A percentile compares a stretch with the other conserved stretches of the same genome.
Conservation (phyloP, 371 early-diverging fungal species). For the Zychaea mexicana region DNA sequence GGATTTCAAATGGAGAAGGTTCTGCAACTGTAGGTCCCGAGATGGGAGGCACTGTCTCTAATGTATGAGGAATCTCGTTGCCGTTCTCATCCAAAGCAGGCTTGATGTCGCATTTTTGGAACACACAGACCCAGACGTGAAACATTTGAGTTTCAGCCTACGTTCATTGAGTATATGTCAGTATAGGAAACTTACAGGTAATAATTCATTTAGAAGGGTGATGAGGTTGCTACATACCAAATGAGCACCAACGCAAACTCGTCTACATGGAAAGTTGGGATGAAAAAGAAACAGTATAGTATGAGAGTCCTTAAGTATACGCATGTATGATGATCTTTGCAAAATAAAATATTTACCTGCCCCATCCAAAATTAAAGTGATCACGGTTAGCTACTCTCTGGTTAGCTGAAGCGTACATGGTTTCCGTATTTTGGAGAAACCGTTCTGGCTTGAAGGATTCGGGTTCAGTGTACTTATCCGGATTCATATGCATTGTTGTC, state of each 20-base stretch:
- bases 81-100: slow-evolving; percentile 9
- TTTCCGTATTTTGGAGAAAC: slow-evolving; percentile 2
- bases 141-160: slow-evolving; percentile 13
- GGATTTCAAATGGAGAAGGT: background rate
- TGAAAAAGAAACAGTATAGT: background rate
- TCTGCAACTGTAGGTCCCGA: background rate
- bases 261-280: background rate
- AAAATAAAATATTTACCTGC: background rate
- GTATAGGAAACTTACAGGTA: no score
- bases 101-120: slow-evolving; percentile 10
- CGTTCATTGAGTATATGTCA: background rate
- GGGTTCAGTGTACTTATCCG: slow-evolving; percentile 9
- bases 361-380: slow-evolving; percentile 25
- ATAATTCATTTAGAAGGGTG: background rate
- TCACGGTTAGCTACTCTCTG: slow-evolving; percentile 9
- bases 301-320: background rate
- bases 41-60: background rate
- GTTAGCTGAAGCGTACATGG: slow-evolving; percentile 12
- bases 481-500: slow-evolving; percentile 16
- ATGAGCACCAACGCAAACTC: slow-evolving; percentile 7
- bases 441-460: slow-evolving; percentile 19
- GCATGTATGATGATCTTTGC: background rate
- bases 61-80: background rate
- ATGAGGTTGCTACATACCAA: slow-evolving; percentile 2
- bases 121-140: background rate